Conservation (phyloP, 768 basidiomycete species). For the Amanita jacksonii region DNA sequence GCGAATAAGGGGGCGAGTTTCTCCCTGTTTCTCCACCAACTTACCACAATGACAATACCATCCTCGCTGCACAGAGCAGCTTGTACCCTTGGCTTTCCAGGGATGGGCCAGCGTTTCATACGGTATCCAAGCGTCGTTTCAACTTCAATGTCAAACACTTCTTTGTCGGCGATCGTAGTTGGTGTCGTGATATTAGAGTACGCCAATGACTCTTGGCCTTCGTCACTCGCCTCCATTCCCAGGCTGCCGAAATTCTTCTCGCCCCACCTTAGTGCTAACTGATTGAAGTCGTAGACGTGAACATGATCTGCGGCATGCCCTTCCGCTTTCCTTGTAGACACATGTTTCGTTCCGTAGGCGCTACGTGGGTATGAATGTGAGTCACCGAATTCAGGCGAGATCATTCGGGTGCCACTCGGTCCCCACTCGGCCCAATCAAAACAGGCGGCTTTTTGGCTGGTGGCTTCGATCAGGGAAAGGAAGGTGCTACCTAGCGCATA, state of each 20-base stretch:
- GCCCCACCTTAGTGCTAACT: conserved; percentile 25
- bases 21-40: conserved; percentile 4
- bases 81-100: conserved; percentile 12
- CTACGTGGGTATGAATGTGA: conserved; percentile 48
- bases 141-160: conserved; percentile 32
- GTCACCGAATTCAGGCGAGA: conserved; percentile 18
- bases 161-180: conserved; percentile 16
- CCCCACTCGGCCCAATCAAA: conserved; percentile 47
- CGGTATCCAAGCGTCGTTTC: conserved; percentile 39
- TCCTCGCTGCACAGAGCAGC: conserved; percentile 49
- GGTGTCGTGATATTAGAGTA: conserved; percentile 11
- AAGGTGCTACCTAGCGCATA: conserved; percentile 34
- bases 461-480: conserved; percentile 23
- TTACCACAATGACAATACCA: conserved; percentile 40
- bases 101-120: conserved; percentile 21
- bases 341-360: conserved; percentile 39
- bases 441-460: conserved; percentile 7
- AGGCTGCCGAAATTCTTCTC: conserved; percentile 6
- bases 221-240: neutral
- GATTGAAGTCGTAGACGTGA: conserved; percentile 46
- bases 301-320: conserved; percentile 13
- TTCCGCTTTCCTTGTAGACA: conserved; percentile 13
- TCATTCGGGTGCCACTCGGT: conserved; percentile 33
- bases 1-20: neutral
- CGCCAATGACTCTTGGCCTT: no score